Conservation (phyloP, 2,329 filamentous ascomycete genomes). For the Tolypocladium ophioglossoides region DNA sequence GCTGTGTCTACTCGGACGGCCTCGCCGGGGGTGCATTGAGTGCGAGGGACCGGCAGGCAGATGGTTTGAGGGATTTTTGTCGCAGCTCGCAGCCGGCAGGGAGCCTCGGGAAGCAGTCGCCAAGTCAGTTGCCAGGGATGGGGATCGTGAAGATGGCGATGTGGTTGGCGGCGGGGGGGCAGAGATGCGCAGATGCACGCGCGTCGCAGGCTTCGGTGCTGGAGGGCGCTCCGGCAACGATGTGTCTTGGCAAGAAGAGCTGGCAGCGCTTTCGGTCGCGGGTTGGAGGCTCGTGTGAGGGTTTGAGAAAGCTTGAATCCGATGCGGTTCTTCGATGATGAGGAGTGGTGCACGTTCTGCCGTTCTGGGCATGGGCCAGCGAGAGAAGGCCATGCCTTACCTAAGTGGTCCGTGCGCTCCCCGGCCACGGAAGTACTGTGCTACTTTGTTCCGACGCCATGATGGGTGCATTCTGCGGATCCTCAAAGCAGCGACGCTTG, state of each 20-base stretch:
- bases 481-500: neutral
- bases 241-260: neutral
- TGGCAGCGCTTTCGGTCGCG: neutral
- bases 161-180: neutral
- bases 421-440: slow-evolving; percentile 2
- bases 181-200: neutral
- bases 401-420: slow-evolving; percentile 9
- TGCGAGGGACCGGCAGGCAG: neutral
- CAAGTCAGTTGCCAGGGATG: neutral
- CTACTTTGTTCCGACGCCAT: slow-evolving; percentile 13
- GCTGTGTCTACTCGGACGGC: slow-evolving; percentile 6
- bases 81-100: neutral
- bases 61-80: neutral
- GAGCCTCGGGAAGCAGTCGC: neutral
- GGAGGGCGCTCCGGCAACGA: neutral
- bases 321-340: neutral
- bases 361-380: neutral
- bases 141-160: neutral
- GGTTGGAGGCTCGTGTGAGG: neutral
- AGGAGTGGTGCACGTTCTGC: neutral
- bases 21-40: slow-evolving; percentile 10
- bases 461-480: neutral
- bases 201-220: neutral
- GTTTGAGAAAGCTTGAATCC: neutral
- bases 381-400: neutral